Conservation (phyloP, 1,284 basidiomycete genomes). For the Naganishia cerealis region DNA sequence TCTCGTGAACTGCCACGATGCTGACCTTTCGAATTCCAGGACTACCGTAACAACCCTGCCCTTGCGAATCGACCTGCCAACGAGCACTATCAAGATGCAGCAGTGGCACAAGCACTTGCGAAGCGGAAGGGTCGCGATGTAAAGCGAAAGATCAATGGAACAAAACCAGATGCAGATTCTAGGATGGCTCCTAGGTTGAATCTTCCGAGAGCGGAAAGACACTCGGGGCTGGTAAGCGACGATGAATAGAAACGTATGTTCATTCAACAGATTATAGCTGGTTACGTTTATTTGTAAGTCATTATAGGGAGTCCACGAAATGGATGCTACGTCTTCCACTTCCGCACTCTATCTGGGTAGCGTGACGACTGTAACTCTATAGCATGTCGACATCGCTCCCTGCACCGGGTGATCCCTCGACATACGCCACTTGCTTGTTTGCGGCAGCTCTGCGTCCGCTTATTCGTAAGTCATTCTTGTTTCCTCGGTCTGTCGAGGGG, state of each 20-base stretch:
- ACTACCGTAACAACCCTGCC: conserved; percentile 14
- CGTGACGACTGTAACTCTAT: not conserved
- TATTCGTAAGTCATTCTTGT: not conserved
- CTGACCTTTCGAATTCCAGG: not conserved
- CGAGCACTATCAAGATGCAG: conserved; percentile 10
- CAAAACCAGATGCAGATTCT: not conserved
- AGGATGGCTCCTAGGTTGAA: conserved; percentile 12
- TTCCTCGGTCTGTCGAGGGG: not conserved
- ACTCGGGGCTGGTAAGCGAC: conserved; percentile 16
- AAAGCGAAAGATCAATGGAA: not conserved
- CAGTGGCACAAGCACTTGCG: conserved; percentile 3
- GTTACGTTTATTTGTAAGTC: not conserved
- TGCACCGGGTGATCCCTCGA: conserved; percentile 6
- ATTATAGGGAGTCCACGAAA: not conserved
- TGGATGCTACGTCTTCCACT: not conserved
- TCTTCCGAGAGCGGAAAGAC: conserved; percentile 3
- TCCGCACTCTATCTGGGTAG: not conserved
- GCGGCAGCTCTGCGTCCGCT: not conserved
- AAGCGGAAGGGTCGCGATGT: not conserved
- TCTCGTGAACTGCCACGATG: not conserved
- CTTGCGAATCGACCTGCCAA: not conserved
- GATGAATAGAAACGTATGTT: not conserved
- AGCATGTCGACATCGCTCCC: conserved; percentile 21
- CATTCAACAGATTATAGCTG: not conserved
- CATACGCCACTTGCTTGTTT: conserved; percentile 15